A percentile compares a stretch with the other conserved stretches of the same genome.
phyloP scores from a whole-genome alignment of 2,329 filamentous ascomycete species.

The Colletotrichum kahawae region DNA sequence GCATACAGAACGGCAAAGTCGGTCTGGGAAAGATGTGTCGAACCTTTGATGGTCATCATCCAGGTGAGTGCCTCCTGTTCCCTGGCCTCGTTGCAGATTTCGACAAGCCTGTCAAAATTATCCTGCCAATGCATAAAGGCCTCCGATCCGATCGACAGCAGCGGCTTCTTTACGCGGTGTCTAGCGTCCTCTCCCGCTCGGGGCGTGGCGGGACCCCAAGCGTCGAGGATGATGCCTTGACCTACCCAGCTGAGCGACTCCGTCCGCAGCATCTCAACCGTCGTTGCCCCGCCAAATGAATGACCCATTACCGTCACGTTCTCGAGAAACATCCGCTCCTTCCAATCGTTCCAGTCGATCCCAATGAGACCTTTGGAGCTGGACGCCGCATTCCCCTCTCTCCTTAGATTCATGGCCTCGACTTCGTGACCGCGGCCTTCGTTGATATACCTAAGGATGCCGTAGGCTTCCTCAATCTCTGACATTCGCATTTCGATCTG shows the following conservation, averaged over 20 bases:
- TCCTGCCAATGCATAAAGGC: slow-evolving; percentile 74
- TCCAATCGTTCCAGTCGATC: slow-evolving; percentile 61
- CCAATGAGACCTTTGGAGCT: slow-evolving; percentile 64
- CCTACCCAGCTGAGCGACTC: slow-evolving; percentile 59
- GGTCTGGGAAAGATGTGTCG: slow-evolving; percentile 69
- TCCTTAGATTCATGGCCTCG: slow-evolving; percentile 56
- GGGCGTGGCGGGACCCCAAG: slow-evolving; percentile 62
- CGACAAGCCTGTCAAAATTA: slow-evolving; percentile 64
- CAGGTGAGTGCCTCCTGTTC: slow-evolving; percentile 50
- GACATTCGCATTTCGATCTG: slow-evolving; percentile 68
- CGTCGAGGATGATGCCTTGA: slow-evolving; percentile 70
- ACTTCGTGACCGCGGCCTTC: slow-evolving; percentile 58
- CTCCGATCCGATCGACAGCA: slow-evolving; percentile 70
- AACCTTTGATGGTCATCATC: slow-evolving; percentile 61
- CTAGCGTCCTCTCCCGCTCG: slow-evolving; percentile 46
- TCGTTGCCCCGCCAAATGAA: slow-evolving; percentile 70
- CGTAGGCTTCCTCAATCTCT: slow-evolving; percentile 68
- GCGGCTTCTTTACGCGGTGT: slow-evolving; percentile 53
- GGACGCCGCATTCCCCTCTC: slow-evolving; percentile 61
- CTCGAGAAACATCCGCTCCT: slow-evolving; percentile 54
- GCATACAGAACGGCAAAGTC: slow-evolving; percentile 72
- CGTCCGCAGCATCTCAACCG: slow-evolving; percentile 63
- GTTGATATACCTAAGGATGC: slow-evolving; percentile 59
- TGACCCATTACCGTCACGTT: slow-evolving; percentile 69
- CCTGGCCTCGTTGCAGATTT: slow-evolving; percentile 60